Percentiles rank a stretch among this genome's conserved stretches.
Conservation (phyloP, 2,329 filamentous ascomycete genomes). For the Xylariaceae sp. region DNA sequence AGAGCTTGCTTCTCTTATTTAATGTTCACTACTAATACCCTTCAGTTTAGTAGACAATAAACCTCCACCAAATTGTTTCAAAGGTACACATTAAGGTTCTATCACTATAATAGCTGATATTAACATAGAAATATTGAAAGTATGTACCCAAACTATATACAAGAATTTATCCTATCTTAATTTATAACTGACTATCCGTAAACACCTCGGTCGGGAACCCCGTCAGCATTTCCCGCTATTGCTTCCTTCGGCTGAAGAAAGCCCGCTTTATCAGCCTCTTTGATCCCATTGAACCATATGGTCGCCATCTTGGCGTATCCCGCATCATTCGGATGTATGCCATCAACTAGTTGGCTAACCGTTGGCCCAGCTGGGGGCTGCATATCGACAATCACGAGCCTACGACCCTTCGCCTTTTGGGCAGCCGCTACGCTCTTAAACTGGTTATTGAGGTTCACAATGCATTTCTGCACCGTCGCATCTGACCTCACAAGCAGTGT, state of each 20-base stretch:
- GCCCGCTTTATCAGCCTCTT: slow-evolving; percentile 34
- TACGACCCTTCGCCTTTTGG: slow-evolving; percentile 32
- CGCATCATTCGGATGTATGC: slow-evolving; percentile 43
- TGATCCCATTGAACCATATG: slow-evolving; percentile 42
- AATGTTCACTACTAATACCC: too few species aligned
- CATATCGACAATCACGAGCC: slow-evolving; percentile 45
- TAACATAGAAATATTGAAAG: neutral
- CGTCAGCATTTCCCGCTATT: slow-evolving; percentile 32
- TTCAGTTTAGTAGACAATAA: too few species aligned
- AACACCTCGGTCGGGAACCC: slow-evolving; percentile 29
- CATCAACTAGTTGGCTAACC: slow-evolving; percentile 42
- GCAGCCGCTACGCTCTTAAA: slow-evolving; percentile 33
- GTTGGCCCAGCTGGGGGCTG: slow-evolving; percentile 38
- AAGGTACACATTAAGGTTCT: neutral
- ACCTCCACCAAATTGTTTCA: neutral
- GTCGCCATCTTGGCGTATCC: slow-evolving; percentile 48
- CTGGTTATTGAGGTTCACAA: slow-evolving; percentile 40
- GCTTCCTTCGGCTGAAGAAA: slow-evolving; percentile 33
- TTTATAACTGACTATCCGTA: slow-evolving; percentile 8
- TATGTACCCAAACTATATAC: slow-evolving; percentile 1
- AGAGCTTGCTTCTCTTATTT: too few species aligned
- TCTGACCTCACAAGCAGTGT: slow-evolving; percentile 43
- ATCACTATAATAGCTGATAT: neutral
- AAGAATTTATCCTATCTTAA: neutral
- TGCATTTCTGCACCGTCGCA: slow-evolving; percentile 32